phyloP scores from a whole-genome alignment of 768 basidiomycete species.

The Sarcomyxa edulis region DNA sequence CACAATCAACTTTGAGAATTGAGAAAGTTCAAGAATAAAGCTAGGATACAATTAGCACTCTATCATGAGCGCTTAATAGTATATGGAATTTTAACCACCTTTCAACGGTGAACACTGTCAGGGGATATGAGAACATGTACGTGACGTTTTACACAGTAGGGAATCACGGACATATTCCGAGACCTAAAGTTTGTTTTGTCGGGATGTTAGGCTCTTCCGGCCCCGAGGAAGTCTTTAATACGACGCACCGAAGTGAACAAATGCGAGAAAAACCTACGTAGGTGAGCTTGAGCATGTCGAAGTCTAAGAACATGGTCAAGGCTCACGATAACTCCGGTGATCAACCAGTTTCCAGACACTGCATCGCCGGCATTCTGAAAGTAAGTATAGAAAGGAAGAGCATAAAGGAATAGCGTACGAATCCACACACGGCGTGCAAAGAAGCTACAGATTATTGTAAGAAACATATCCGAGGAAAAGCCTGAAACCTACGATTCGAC shows the following conservation, averaged over 20 bases:
- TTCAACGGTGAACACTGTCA: conserved; percentile 41
- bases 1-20: conserved; percentile 32
- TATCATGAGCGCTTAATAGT: conserved; percentile 6
- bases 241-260: conserved; percentile 36
- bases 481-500: conserved; percentile 35
- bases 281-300: neutral
- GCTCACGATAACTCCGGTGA: conserved; percentile 39
- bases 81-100: conserved; percentile 24
- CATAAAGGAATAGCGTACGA: conserved; percentile 23
- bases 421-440: conserved; percentile 49
- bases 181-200: conserved; percentile 18
- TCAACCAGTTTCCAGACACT: conserved; percentile 40
- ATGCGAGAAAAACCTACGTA: conserved; percentile 31
- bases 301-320: neutral
- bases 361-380: conserved; percentile 1
- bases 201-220: too few relatives aligned
- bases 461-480: neutral
- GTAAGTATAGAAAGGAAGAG: neutral
- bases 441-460: conserved; percentile 27
- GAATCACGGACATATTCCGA: conserved; percentile 32
- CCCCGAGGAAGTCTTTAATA: neutral
- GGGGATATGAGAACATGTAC: conserved; percentile 2
- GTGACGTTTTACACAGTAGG: neutral
- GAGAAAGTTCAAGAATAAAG: conserved; percentile 26
- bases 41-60: conserved; percentile 15